Conservation (phyloP, 1,139 yeast species). For the Pichia sp. region DNA sequence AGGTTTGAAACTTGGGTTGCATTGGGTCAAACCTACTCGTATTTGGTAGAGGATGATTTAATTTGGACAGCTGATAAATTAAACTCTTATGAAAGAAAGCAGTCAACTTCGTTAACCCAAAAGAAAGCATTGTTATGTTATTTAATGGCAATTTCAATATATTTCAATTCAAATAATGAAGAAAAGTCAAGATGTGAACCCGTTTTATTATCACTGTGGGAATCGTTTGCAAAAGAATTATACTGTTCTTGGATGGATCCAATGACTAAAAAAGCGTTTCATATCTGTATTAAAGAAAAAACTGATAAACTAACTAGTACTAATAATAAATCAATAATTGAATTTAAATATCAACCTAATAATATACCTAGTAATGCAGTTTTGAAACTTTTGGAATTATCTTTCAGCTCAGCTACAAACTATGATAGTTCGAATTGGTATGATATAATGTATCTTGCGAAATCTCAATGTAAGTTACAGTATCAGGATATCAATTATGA, state of each 20-base stretch:
- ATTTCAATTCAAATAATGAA: constrained; percentile 28
- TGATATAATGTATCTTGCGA: constrained; percentile 52
- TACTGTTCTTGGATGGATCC: constrained; percentile 62
- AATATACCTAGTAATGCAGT: constrained; percentile 24
- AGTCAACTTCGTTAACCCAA: constrained; percentile 57
- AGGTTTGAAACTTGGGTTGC: constrained; percentile 84
- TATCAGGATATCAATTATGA: constrained; percentile 14
- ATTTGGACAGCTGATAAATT: constrained; percentile 88
- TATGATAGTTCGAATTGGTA: constrained; percentile 54
- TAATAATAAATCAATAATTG: neutral
- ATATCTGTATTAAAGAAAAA: constrained; percentile 30
- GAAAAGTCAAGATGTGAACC: constrained; percentile 26
- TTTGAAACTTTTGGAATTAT: constrained; percentile 24
- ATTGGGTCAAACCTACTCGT: constrained; percentile 75
- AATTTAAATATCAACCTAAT: constrained; percentile 10
- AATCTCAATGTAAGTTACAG: constrained; percentile 48
- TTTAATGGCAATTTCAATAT: constrained; percentile 62
- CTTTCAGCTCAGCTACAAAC: constrained; percentile 40
- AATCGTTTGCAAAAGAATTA: constrained; percentile 52
- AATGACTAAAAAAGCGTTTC: constrained; percentile 54
- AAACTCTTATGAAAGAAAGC: constrained; percentile 56
- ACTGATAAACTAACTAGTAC: neutral
- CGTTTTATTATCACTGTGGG: constrained; percentile 43
- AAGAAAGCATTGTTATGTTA: constrained; percentile 68
- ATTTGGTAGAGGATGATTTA: constrained; percentile 77